Percentiles rank a stretch among this genome's conserved stretches.
Evolutionary conservation across 1,284 basidiomycete genomes (phyloP).

Genomic region (Apiotrichum laibachii): DNA sequence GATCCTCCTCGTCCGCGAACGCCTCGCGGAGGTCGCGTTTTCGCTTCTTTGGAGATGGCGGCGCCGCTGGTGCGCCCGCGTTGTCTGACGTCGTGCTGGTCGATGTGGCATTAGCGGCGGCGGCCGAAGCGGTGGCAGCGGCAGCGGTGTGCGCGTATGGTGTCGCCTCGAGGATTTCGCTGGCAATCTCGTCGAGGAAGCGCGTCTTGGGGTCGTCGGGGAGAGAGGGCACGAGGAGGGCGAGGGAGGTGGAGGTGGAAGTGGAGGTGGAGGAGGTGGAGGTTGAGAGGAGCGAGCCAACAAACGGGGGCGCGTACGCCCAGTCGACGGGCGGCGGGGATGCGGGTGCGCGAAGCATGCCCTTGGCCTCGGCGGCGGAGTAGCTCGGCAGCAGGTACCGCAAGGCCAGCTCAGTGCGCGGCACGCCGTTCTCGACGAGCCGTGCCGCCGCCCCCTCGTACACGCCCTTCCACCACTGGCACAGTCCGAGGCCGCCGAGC

Average conservation of each 20-base stretch:
- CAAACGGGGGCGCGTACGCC: constrained; percentile 38
- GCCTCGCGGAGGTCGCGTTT: constrained; percentile 27
- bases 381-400: constrained; percentile 71
- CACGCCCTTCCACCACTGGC: constrained; percentile 87
- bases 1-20: constrained; percentile 47
- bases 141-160: constrained; percentile 50
- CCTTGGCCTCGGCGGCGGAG: constrained; percentile 65
- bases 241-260: constrained; percentile 51
- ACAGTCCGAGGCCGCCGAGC: constrained; percentile 73
- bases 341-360: constrained; percentile 56
- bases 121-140: constrained; percentile 36
- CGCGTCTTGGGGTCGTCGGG: constrained; percentile 91
- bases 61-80: neutral
- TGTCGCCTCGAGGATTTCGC: constrained; percentile 49
- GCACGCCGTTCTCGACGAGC: constrained; percentile 32
- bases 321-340: constrained; percentile 36
- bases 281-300: constrained; percentile 10
- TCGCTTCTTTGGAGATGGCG: constrained; percentile 8
- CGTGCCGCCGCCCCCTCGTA: constrained; percentile 60
- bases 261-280: constrained; percentile 54
- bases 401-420: constrained; percentile 43
- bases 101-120: constrained; percentile 45
- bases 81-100: neutral
- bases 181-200: constrained; percentile 78
- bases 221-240: constrained; percentile 76